Conservation (phyloP, 805 yeast genomes). For the Ogataea nitratoaversa region DNA sequence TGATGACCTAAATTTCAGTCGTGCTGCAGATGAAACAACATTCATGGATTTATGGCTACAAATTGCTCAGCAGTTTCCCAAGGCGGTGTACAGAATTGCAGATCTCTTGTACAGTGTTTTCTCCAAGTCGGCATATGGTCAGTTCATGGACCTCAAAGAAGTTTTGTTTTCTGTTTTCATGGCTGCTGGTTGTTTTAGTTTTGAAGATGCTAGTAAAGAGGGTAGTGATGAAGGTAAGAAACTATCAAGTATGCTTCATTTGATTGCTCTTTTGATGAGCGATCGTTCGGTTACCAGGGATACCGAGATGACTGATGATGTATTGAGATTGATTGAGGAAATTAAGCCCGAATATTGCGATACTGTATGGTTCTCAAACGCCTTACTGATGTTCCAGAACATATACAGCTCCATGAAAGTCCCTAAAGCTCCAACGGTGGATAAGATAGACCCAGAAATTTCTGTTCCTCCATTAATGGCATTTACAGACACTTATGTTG, state of each 20-base stretch:
- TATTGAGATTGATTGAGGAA: constrained; percentile 34
- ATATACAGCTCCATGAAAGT: constrained; percentile 47
- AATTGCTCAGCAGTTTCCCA: constrained; percentile 42
- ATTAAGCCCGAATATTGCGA: constrained; percentile 36
- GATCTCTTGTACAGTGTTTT: constrained; percentile 36
- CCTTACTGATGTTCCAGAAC: constrained; percentile 52
- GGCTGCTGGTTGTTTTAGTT: constrained; percentile 32
- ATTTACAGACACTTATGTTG: constrained; percentile 17
- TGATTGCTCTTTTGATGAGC: constrained; percentile 40
- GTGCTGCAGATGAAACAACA: constrained; percentile 33
- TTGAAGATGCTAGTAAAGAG: constrained; percentile 10
- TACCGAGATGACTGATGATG: constrained; percentile 32
- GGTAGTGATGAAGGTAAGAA: constrained; percentile 20
- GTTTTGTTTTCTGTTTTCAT: constrained; percentile 35
- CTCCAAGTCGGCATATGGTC: constrained; percentile 30
- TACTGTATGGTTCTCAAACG: constrained; percentile 55
- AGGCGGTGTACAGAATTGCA: constrained; percentile 31
- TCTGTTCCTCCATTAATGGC: constrained; percentile 13
- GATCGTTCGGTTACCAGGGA: constrained; percentile 36
- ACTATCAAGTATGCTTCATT: constrained; percentile 38
- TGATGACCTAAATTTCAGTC: constrained; percentile 37
- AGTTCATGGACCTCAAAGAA: constrained; percentile 30
- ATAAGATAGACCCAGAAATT: constrained; percentile 20
- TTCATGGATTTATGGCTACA: constrained; percentile 40
- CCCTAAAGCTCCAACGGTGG: constrained; percentile 47